Base-by-base conservation (phyloP, 1,139 yeast species). In the Lodderomyces margitis region DNA sequence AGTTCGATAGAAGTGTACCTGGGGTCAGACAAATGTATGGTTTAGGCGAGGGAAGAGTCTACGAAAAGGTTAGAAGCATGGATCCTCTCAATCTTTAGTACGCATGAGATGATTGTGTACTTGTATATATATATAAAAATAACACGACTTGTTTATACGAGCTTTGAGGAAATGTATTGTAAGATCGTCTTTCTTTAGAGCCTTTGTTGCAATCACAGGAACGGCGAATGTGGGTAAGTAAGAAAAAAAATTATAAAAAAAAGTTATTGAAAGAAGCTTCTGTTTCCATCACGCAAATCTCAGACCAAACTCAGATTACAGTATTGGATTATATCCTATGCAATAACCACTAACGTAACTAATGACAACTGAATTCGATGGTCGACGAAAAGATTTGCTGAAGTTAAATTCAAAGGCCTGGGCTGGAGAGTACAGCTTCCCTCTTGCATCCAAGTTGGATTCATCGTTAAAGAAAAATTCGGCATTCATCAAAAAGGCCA, bases 391-490 rank as follows among this genome's bases (percentile, higher is more conserved):
- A 41, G 53, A 69, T 46, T 62, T 80, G 30, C 50, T 52, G 37
- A 68, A 64, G 15, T 56, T 71, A 39, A 83, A 83, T 56, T 40
- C 54, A 3, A 52, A 58, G 39, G 81, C 83, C 2, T 81, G 88
- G 87, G 59, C 62, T 21, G 85, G 80, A 2, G 74, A 66, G 25
- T 52, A 46, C 7, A 59, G 56, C n/a, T 48, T 51, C 15, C 35
- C 40, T 10, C 44, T 64, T 1, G 56, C 69, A 1, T 48, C 57
- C 12, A 71, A 75, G 37, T 66, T 83, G 12, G 97, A 91, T 56
- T 70, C 95, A 0, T 83, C 92, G 40, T 66, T 91, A 47, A 91
- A 89, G 68, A 87, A 84, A 58, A 88, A 91, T 57, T 83, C 89
- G 4, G 85, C 89, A 0, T 87, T 88, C 52, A 82, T 88, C 44